These are phyloP conservation scores for Gilbertella persicaria DNA, from an alignment of 371 early-diverging fungal genomes.

Conservation along the genomic window DNA sequence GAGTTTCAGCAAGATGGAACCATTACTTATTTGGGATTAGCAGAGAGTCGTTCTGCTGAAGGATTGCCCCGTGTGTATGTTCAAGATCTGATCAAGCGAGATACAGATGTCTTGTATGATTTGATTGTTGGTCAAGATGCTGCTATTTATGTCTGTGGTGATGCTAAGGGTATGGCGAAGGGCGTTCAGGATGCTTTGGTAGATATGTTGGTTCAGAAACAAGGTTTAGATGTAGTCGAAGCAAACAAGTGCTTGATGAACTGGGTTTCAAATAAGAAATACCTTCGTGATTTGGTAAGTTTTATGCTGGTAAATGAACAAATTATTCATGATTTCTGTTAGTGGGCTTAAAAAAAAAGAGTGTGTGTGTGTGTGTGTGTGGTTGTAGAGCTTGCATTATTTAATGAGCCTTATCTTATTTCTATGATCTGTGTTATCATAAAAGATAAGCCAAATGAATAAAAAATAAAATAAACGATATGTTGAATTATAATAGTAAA, in stretches of 20 bases:
- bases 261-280: conserved; percentile 68
- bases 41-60: conserved; percentile 62
- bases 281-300: conserved; percentile 72
- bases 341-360: no score
- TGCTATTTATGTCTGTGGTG: conserved; percentile 85
- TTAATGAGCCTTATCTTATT: no score
- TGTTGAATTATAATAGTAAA: no score
- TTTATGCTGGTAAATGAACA: no score
- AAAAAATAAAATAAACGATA: no score
- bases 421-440: no score
- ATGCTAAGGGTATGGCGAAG: conserved; percentile 88
- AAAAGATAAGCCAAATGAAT: no score
- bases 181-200: conserved; percentile 79
- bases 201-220: conserved; percentile 61
- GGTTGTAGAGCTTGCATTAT: no score
- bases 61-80: conserved; percentile 70
- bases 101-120: conserved; percentile 55
- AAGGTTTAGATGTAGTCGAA: conserved; percentile 44
- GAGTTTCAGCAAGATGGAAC: conserved; percentile 51
- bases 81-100: conserved; percentile 72
- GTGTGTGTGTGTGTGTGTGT: no score
- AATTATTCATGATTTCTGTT: no score
- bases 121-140: conserved; percentile 63
- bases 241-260: conserved; percentile 62
- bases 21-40: conserved; percentile 56